These are phyloP conservation scores for Penicillium sp. DNA, from an alignment of 2,329 filamentous ascomycete species.

Conservation along the genomic window DNA sequence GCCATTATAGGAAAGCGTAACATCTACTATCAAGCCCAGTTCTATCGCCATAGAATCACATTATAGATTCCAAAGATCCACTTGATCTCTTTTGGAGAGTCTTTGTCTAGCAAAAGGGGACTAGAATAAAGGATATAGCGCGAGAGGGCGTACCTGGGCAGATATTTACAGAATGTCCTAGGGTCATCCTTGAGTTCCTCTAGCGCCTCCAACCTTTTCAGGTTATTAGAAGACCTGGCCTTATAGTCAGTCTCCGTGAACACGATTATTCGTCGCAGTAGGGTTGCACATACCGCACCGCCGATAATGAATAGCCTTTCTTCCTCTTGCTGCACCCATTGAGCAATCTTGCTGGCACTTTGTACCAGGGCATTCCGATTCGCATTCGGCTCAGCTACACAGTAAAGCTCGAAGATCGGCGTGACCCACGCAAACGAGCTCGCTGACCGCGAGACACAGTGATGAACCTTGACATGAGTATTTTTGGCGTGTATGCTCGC, in stretches of 20 bases:
- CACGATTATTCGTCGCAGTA: neutral
- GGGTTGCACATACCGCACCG: constrained; percentile 65
- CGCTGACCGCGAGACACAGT: constrained; percentile 70
- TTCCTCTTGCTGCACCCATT: constrained; percentile 89
- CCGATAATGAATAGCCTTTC: constrained; percentile 95
- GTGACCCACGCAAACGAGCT: constrained; percentile 89
- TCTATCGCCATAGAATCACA: too few relatives aligned
- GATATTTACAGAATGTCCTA: neutral
- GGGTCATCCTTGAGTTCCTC: neutral
- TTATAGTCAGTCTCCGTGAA: constrained; percentile 7
- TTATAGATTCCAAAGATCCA: too few relatives aligned
- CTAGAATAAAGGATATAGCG: too few relatives aligned
- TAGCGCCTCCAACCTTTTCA: neutral
- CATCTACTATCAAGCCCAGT: too few relatives aligned
- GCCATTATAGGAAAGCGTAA: too few relatives aligned
- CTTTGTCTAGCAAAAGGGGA: too few relatives aligned
- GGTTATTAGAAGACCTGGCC: constrained; percentile 23
- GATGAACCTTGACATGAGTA: constrained; percentile 80
- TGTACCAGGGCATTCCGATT: constrained; percentile 67
- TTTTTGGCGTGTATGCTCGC: constrained; percentile 79
- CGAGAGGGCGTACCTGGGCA: neutral
- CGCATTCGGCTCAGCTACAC: constrained; percentile 74
- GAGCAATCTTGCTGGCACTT: constrained; percentile 81
- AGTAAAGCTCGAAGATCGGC: constrained; percentile 89
- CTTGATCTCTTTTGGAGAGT: too few relatives aligned